Evolutionary conservation across 1,284 basidiomycete species (phyloP), one percentile per base, ranked within the genome.

Genomic region (Ustilago sp.): DNA sequence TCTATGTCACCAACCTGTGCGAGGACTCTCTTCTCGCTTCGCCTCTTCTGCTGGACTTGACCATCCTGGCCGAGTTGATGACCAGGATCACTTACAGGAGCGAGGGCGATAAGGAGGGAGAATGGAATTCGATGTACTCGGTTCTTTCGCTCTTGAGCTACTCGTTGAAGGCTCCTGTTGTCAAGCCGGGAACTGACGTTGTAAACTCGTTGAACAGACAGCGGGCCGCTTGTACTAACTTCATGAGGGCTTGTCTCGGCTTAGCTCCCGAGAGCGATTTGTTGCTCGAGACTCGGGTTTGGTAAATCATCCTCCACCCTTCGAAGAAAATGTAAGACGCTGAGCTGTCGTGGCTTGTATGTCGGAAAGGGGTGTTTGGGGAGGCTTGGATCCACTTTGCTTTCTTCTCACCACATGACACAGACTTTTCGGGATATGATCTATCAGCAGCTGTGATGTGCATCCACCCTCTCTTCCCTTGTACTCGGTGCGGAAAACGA

Each of bases 201-300:
- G 93, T 98, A 88, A 99, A 99, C 91, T 93, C 92, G 83, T 90
- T 98, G 80, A 93, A 92, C 88, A 91, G 95, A 86, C 96, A 99
- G 89, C 91, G 95, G 85, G 93, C 94, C 74, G 96, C 94, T 23
- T 91, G 98, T 75, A 96, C 98, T 88, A 89, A 91, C 71, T 95
- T 95, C 91, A 88, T 96, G 86, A 93, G 94, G 39, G 86, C 83
- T 39, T 80, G 80, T 64, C 61, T 86, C 13, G 81, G 83, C 47
- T 74, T 85, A 4, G 77, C 80, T 35, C 84, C 84, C 57, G 83
- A 86, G 70, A 80, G 74, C 55, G 84, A 86, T 59, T 62, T 86
- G 62, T 70, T 83, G 19, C 75, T 86, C 48, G 82, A 84, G 79
- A 79, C 75, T n/a, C 65, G 84, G 17, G 59, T 82, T 52, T 86